Base-by-base conservation (phyloP, 305 asterid species). In the Solanum hybrid region DNA sequence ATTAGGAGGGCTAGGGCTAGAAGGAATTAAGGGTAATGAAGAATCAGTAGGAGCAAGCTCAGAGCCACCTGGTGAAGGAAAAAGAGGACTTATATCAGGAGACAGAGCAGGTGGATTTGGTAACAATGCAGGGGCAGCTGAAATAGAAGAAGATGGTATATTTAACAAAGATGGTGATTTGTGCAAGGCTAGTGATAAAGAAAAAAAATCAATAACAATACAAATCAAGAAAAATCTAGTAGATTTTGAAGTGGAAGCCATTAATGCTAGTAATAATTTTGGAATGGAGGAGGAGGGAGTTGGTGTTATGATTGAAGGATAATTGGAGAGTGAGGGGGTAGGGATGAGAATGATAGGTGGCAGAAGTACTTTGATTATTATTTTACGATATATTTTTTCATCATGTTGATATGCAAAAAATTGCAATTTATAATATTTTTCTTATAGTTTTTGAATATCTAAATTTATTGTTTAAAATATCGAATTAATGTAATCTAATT, bases 1-100 rank as follows among this genome's bases (percentile, higher is more conserved):
- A 80, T 96, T 96, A 0, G 99, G 99, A 37, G 98, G 98, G 90
- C 99, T 97, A 9, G 96, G 98, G 90, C 98, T 97, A 18, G 99
- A 96, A 86, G 98, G 98, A 79, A 96, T 96, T 20, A 94, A 93
- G 16, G 99, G 98, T 33, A 94, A 80, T 76, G 95, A 88, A 35
- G 98, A 94, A 9, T 96, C 98, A 18, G 91, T 89, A 7, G 99
- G 99, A 75, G 99, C 91, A 33, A 94, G 96, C 86, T 90, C 93
- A 22, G 98, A 86, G 86, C 97, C 98, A 77, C 95, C 93, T 0
- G 98, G 96, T 10, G 99, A 93, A 35, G 99, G 99, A 90, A 97
- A 96, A 34, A 95, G 94, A 39, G 98, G 99, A 73, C 90, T 73
- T 35, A 94, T 94, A 86, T 96, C 98, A n/a, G 98, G 99, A 11